Evolutionary conservation across 2,329 filamentous ascomycete species (phyloP).

Genomic region (Scytalidium lignicola): DNA sequence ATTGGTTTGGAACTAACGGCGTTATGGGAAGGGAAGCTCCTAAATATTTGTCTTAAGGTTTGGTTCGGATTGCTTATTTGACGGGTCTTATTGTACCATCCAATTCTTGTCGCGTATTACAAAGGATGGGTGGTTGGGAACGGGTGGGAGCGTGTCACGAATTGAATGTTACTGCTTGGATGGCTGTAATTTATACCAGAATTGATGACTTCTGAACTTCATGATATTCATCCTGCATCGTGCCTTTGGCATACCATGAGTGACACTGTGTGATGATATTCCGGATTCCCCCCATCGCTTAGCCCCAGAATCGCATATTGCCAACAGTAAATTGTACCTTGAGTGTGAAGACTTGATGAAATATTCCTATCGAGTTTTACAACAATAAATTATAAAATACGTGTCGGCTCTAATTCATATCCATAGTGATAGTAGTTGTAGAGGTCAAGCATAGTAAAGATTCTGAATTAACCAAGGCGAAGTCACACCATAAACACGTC

Average conservation of each 20-base stretch:
- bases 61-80: background rate
- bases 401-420: too few relatives aligned
- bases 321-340: too few relatives aligned
- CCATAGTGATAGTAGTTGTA: too few relatives aligned
- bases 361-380: too few relatives aligned
- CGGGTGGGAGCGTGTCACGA: background rate
- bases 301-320: too few relatives aligned
- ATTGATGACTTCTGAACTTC: background rate
- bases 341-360: too few relatives aligned
- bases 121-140: background rate
- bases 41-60: background rate
- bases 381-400: too few relatives aligned
- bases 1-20: slow-evolving; percentile 58
- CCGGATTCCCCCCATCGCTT: too few relatives aligned
- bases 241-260: background rate
- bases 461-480: too few relatives aligned
- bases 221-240: background rate
- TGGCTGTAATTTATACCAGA: background rate
- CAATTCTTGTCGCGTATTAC: background rate
- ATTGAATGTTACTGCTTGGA: background rate
- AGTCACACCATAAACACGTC: too few relatives aligned
- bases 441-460: too few relatives aligned
- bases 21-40: slow-evolving; percentile 7
- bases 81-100: background rate
- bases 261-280: too few relatives aligned